Evolutionary conservation across 805 yeast genomes (phyloP).

Genomic region (Candida easanensis): DNA sequence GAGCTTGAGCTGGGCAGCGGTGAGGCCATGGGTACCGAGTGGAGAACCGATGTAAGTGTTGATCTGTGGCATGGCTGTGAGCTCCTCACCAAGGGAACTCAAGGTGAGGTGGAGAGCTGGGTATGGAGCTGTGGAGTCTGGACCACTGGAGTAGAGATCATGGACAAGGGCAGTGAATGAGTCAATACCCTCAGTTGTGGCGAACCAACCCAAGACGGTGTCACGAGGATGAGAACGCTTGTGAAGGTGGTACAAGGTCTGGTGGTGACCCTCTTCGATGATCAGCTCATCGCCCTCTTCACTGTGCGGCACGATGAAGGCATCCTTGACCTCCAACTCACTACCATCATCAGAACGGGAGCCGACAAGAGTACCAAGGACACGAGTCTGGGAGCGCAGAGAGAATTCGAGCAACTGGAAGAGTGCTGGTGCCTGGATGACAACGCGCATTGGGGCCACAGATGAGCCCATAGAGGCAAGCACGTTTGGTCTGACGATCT

Average conservation of each 20-base stretch:
- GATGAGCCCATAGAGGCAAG: slow-evolving; percentile 26
- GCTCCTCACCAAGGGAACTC: slow-evolving; percentile 43
- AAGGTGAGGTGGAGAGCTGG: slow-evolving; percentile 81
- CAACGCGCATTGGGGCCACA: slow-evolving; percentile 47
- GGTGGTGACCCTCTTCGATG: slow-evolving; percentile 75
- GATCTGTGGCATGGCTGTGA: slow-evolving; percentile 46
- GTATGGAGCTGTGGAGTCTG: slow-evolving; percentile 64
- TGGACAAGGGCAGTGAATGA: slow-evolving; percentile 74
- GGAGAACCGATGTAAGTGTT: slow-evolving; percentile 76
- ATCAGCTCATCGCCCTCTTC: slow-evolving; percentile 75
- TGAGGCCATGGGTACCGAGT: slow-evolving; percentile 51
- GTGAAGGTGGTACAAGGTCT: slow-evolving; percentile 64
- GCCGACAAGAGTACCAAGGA: slow-evolving; percentile 82
- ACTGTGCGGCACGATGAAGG: slow-evolving; percentile 77
- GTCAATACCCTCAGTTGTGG: slow-evolving; percentile 58
- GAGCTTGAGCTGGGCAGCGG: slow-evolving; percentile 35
- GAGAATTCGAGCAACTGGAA: slow-evolving; percentile 75
- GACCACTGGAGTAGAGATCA: slow-evolving; percentile 62
- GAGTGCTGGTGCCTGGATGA: slow-evolving; percentile 66
- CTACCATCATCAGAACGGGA: slow-evolving; percentile 80
- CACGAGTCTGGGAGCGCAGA: slow-evolving; percentile 56
- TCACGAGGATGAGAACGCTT: slow-evolving; percentile 78
- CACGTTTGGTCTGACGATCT: slow-evolving; percentile 29
- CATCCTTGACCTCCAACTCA: slow-evolving; percentile 67
- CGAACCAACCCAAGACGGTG: slow-evolving; percentile 83